phyloP scores from a whole-genome alignment of 768 basidiomycete species.

The Inosperma sp. region DNA sequence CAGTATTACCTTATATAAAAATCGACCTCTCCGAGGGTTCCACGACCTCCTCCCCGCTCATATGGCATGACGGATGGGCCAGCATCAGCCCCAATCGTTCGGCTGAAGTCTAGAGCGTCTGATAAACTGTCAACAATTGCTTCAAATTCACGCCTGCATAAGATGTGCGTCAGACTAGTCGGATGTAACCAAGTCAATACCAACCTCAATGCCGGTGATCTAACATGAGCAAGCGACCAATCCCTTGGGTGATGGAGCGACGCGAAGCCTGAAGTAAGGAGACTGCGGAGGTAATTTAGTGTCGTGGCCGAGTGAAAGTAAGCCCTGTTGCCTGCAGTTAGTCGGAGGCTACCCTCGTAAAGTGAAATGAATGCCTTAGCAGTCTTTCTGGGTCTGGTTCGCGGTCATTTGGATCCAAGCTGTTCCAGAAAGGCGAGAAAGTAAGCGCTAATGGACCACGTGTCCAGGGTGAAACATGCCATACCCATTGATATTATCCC shows the following conservation, averaged over 20 bases:
- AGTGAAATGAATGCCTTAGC: slow-evolving; percentile 48
- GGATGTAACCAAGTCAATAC: slow-evolving; percentile 16
- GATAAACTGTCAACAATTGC: slow-evolving; percentile 77
- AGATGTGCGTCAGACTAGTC: background rate
- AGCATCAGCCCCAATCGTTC: slow-evolving; percentile 72
- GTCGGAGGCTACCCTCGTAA: slow-evolving; percentile 1
- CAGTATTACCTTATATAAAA: slow-evolving; percentile 93
- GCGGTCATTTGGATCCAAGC: slow-evolving; percentile 70
- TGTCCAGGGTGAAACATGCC: slow-evolving; percentile 18
- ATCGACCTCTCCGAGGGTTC: slow-evolving; percentile 82
- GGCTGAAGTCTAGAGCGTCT: slow-evolving; percentile 91
- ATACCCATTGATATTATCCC: slow-evolving; percentile 94
- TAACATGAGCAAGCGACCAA: slow-evolving; percentile 92
- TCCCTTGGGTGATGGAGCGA: slow-evolving; percentile 85
- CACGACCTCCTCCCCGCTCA: slow-evolving; percentile 66
- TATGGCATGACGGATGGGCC: slow-evolving; percentile 47
- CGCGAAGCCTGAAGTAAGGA: slow-evolving; percentile 90
- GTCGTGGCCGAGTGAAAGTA: slow-evolving; percentile 97
- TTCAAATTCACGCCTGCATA: slow-evolving; percentile 71
- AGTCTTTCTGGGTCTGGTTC: slow-evolving; percentile 88
- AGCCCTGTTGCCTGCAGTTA: slow-evolving; percentile 47
- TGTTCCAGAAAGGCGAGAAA: slow-evolving; percentile 26
- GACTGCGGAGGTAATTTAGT: slow-evolving; percentile 83
- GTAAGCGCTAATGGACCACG: slow-evolving; percentile 14
- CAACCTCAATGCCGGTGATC: slow-evolving; percentile 70